These are phyloP conservation scores for Salix caprea DNA, from an alignment of 345 rosid species.

Conservation along the genomic window DNA sequence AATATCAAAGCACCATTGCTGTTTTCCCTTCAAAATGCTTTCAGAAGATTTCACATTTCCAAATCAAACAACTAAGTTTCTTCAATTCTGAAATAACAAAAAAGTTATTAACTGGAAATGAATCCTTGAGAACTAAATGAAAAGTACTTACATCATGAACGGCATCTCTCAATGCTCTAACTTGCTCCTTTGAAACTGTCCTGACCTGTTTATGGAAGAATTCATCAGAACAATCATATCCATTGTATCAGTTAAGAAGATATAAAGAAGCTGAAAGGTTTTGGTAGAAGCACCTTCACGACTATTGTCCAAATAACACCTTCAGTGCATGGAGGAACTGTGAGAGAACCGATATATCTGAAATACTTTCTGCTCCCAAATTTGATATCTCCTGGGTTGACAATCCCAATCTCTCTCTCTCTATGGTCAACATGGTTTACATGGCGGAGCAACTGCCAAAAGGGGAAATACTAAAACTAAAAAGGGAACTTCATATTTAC, in stretches of 20 bases:
- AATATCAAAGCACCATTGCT: too few relatives aligned
- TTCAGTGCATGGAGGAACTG: conserved; percentile 71
- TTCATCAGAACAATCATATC: background rate
- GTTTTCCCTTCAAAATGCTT: background rate
- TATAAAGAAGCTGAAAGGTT: background rate
- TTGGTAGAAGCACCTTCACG: conserved; percentile 30
- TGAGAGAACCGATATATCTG: conserved; percentile 69
- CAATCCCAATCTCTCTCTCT: conserved; percentile 32
- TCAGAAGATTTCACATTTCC: background rate
- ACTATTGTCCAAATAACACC: conserved; percentile 67
- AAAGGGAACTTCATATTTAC: background rate
- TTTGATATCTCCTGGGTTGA: conserved; percentile 47
- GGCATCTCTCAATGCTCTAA: conserved; percentile 36
- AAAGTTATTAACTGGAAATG: background rate
- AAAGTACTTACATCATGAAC: conserved; percentile 60
- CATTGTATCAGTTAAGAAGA: background rate
- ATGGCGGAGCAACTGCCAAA: conserved; percentile 38
- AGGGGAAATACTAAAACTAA: background rate
- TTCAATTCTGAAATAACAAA: background rate
- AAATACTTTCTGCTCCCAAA: conserved; percentile 50
- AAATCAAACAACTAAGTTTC: background rate
- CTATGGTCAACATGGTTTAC: conserved; percentile 28
- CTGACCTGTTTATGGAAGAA: conserved; percentile 35
- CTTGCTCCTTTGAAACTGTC: conserved; percentile 63
- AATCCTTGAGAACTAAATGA: background rate